Percentiles rank a stretch among this genome's conserved stretches.
These are phyloP conservation scores for Candida manassasensis DNA, from an alignment of 805 yeast species.

Conservation along the genomic window DNA sequence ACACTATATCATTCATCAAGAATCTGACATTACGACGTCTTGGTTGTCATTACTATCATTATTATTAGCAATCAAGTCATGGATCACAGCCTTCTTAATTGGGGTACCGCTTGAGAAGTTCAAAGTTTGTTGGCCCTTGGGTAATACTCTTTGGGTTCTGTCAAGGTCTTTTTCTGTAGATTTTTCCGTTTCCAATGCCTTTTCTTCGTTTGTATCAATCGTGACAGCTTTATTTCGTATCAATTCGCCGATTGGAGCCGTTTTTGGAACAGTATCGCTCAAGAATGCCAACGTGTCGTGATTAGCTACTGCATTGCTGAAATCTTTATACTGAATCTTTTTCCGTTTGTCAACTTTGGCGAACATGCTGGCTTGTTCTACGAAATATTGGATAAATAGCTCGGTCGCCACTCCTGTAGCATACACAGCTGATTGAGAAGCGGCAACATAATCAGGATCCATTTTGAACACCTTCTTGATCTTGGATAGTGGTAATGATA, in stretches of 20 bases:
- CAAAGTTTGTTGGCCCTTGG: constrained; percentile 41
- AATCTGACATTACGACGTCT: constrained; percentile 13
- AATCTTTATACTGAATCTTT: constrained; percentile 66
- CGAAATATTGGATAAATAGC: constrained; percentile 61
- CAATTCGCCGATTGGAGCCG: constrained; percentile 46
- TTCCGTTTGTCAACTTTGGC: constrained; percentile 66
- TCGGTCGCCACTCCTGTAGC: constrained; percentile 77
- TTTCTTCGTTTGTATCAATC: constrained; percentile 10
- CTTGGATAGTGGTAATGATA: constrained; percentile 58
- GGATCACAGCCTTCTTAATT: constrained; percentile 30
- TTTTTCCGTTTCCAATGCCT: constrained; percentile 7
- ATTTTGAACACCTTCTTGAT: constrained; percentile 68
- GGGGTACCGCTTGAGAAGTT: constrained; percentile 10
- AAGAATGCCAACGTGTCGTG: constrained; percentile 61
- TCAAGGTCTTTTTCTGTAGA: constrained; percentile 4
- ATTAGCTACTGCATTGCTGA: constrained; percentile 56
- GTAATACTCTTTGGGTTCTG: constrained; percentile 13
- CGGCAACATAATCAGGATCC: constrained; percentile 67
- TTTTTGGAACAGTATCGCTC: constrained; percentile 62
- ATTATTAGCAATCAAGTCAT: constrained; percentile 28
- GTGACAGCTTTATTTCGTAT: constrained; percentile 38
- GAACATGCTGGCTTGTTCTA: constrained; percentile 63
- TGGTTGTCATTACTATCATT: constrained; percentile 4
- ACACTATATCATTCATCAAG: constrained; percentile 4
- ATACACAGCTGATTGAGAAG: constrained; percentile 69